Evolutionary conservation across 805 yeast species (phyloP), one percentile per base, ranked within the genome.

Genomic region (Saturnispora halmiae): DNA sequence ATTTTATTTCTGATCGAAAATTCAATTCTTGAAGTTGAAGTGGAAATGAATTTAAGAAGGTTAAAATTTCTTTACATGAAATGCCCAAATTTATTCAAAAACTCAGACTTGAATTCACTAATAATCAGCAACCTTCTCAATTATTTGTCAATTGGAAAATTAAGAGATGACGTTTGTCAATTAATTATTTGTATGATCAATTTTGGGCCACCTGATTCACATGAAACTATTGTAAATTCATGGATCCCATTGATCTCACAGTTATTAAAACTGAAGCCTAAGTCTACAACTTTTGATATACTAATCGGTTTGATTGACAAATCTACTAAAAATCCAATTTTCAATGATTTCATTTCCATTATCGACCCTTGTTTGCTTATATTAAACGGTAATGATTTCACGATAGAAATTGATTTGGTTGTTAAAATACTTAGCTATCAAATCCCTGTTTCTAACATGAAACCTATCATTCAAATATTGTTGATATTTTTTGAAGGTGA

Each of bases 31-130:
- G 22, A 33, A 18, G 51, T 57, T 3, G 61, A 61, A 14, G 55
- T 46, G 32, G 7, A 49, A 1, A 11, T 53, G 4, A 39, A 46
- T 21, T 29, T 72, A 5, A 56, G 74, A 41, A 61, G 54, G 40
- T 38, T 73, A 16, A 69, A 69, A 42, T 44, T 65, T 2, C 41
- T 71, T 5, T 47, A 65, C 6, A 34, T 58, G 6, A 36, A 63
- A 15, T 61, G 64, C 7, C 43, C 45, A 2, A 29, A 36, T 2
- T 41, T 29, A 1, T 51, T 56, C n/a, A 27, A 25, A 1, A 33
- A 49, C 29, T 39, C 43, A 9, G 46, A 47, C 4, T 32, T 68
- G 1, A 39, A 43, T 15, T 40, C 40, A 14, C 11, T 44, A 13
- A 11, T 48, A 2, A 28, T 38, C 6, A 19, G 31, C n/a, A 40